Evolutionary conservation across 2,329 filamentous ascomycete species (phyloP), one percentile per base, ranked within the genome.

Genomic region (Dothideomycetes sp.): DNA sequence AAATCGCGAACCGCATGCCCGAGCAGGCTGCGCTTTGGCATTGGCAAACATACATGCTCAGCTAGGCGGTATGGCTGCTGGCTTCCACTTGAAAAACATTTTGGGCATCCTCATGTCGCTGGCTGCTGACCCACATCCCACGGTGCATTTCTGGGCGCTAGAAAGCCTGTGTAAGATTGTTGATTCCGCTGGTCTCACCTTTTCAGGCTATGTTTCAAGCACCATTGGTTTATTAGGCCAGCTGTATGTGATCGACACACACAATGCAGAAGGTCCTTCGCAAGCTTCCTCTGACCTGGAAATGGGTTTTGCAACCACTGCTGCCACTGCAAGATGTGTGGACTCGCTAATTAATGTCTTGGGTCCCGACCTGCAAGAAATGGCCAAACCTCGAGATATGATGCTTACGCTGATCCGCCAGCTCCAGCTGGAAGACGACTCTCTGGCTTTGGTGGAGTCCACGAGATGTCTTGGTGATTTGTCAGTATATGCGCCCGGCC

Each of bases 51-150:
- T 98, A 37, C 88, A 98, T 62, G 84, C 86, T 14, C 87, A 94
- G 58, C 84, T 98, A 24, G 93, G 91, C 42, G 89, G 91, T 41
- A 96, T 98, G 88, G 91, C 91, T 38, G 91, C 91, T 40, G 87
- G 88, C 3, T 87, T 91, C 52, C 91, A 98, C 57, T 71, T 98
- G 37, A 96, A 96, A 65, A 95, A 87, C 2, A 95, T 98, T 36
- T 74, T 95, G n/a, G 84, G 89, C 14, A 93, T 98, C 30, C 67
- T 98, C n/a, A 94, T 96, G 83, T 96, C 91, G 5, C 72, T 98
- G 8, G 89, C 87, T 58, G 94, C 88, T 50, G 91, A 98, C 54
- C 85, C 89, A 15, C 91, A 98, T 57, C 88, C 91, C 0, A 80
- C 84, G 1, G 91, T 98, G 7, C 91, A 98, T 60, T 94, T 89